Conservation (phyloP, 768 basidiomycete species). For the Boletus bicolor region DNA sequence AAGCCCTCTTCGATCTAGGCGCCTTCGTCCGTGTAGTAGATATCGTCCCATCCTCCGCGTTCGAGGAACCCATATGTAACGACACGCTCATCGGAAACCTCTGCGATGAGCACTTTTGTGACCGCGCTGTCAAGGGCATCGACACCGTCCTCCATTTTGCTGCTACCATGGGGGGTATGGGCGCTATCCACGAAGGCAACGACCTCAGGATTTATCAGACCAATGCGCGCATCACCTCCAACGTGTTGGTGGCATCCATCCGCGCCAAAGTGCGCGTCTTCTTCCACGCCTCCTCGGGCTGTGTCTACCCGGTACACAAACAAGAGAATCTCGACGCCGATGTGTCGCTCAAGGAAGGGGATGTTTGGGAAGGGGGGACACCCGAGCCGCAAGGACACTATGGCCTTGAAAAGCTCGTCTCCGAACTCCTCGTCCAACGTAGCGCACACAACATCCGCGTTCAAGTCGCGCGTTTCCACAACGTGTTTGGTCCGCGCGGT, state of each 20-base stretch:
- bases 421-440: slow-evolving; percentile 44
- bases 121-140: slow-evolving; percentile 37
- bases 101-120: slow-evolving; percentile 40
- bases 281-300: slow-evolving; percentile 57
- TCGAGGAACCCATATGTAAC: slow-evolving; percentile 24
- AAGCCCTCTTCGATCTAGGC: slow-evolving; percentile 33
- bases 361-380: slow-evolving; percentile 38
- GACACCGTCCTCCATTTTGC: slow-evolving; percentile 54
- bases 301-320: slow-evolving; percentile 49
- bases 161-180: slow-evolving; percentile 66
- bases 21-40: slow-evolving; percentile 45
- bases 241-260: slow-evolving; percentile 41
- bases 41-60: slow-evolving; percentile 25
- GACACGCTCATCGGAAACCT: slow-evolving; percentile 46
- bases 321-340: slow-evolving; percentile 35
- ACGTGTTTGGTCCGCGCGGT: slow-evolving; percentile 54
- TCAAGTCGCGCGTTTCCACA: slow-evolving; percentile 55
- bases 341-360: slow-evolving; percentile 44
- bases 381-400: slow-evolving; percentile 55
- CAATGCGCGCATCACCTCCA: slow-evolving; percentile 50
- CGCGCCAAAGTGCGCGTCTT: slow-evolving; percentile 41
- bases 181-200: slow-evolving; percentile 51
- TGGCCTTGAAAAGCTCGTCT: slow-evolving; percentile 54
- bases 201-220: slow-evolving; percentile 46
- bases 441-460: slow-evolving; percentile 34